A percentile compares a stretch with the other conserved stretches of the same genome.
Evolutionary conservation across 306 rosid species (phyloP).

Genomic region (Quillaja saponaria): DNA sequence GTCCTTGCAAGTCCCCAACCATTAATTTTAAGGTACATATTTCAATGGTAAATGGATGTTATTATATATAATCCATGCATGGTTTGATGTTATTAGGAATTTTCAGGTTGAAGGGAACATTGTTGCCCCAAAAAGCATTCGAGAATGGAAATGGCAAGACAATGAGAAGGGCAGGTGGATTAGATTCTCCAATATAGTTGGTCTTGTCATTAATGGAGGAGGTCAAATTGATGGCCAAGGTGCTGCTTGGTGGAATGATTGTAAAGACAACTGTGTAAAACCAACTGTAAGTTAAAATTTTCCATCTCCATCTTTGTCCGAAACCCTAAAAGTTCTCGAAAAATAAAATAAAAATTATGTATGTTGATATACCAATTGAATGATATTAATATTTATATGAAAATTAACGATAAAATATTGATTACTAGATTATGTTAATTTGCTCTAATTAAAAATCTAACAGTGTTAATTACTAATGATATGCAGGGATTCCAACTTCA

Average conservation of each 20-base stretch:
- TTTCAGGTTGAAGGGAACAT: conserved; percentile 40
- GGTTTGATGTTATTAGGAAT: not conserved
- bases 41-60: no score
- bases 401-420: no score
- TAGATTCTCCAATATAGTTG: conserved; percentile 7
- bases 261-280: not conserved
- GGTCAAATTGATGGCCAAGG: conserved; percentile 57
- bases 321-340: no score
- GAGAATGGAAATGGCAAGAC: conserved; percentile 32
- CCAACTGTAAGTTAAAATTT: conserved; percentile 34
- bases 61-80: no score
- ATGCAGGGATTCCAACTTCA: conserved; percentile 34
- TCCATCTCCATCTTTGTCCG: no score
- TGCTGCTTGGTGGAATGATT: conserved; percentile 48
- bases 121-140: conserved; percentile 24
- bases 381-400: no score
- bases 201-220: conserved; percentile 40
- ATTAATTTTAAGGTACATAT: conserved; percentile 37
- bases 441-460: not conserved
- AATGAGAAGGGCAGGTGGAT: conserved; percentile 23
- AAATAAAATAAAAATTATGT: no score
- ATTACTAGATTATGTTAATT: no score
- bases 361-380: no score
- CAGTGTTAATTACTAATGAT: not conserved
- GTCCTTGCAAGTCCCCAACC: conserved; percentile 49